Base-by-base conservation (phyloP, 2,329 filamentous ascomycete genomes). In the Trichophyton benhamiae region DNA sequence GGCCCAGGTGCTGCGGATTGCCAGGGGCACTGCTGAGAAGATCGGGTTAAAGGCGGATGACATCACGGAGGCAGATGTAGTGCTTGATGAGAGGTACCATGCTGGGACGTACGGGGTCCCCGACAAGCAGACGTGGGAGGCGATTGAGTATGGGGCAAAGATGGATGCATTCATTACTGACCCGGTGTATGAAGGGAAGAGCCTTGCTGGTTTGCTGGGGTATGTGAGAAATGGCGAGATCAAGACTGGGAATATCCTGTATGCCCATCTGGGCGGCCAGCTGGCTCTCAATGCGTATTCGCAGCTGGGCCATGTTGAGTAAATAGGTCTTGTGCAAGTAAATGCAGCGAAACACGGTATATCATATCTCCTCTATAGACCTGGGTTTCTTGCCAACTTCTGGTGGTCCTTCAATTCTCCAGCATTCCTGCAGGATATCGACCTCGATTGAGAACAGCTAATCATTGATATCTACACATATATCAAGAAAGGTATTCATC, bases 111-210 rank as follows among this genome's bases (percentile, higher is more conserved):
- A 89, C 70, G 87, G 87, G 1, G 79, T 88, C 61, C 84, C 86
- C 0, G 84, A 87, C 65, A 74, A 82, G 70, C 75, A 76, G 67
- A 89, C 87, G 0, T 79, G 86, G 58, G 83, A 83, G 36, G 86
- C 86, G 0, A 89, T 89, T 69, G 81, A 80, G 71, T 84, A 87
- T 68, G 84, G 83, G 3, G 87, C 87, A 0, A 72, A 76, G 62
- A 87, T 83, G 0, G 87, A 89, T 75, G 87, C 82, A 0, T 85
- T 89, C 67, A 87, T 89, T 64, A 89, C 86, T 0, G 87, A 89
- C 68, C 87, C 86, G 0, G 87, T 89, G 1, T 89, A 89, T 68
- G 86, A 88, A 74, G 87, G 87, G 0, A 89, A 89, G 80, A 87
- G 83, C 66, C 74, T 89, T 71, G 85, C 85, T 3, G 87, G 86